These are phyloP conservation scores for Hymenoscyphus salicellus DNA, from an alignment of 2,329 filamentous ascomycete genomes.

Conservation along the genomic window DNA sequence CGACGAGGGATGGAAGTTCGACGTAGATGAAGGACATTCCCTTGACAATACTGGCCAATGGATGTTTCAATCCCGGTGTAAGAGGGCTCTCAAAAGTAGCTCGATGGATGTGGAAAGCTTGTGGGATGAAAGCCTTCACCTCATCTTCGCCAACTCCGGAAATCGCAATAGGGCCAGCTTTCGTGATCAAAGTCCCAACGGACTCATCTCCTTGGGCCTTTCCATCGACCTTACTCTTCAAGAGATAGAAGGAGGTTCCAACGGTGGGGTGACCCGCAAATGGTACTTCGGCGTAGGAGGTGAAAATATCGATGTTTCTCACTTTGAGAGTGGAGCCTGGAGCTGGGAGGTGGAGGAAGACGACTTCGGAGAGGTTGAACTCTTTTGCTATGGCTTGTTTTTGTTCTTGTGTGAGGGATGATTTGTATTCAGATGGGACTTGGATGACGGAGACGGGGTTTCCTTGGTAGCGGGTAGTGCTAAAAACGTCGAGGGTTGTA, in stretches of 20 bases:
- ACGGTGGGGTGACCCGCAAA: slow-evolving; percentile 64
- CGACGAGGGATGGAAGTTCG: slow-evolving; percentile 57
- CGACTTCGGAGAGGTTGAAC: slow-evolving; percentile 63
- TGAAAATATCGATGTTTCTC: slow-evolving; percentile 58
- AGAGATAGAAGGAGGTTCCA: slow-evolving; percentile 51
- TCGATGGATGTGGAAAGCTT: slow-evolving; percentile 61
- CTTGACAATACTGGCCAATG: slow-evolving; percentile 61
- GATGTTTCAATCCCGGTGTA: slow-evolving; percentile 39
- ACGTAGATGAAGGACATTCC: slow-evolving; percentile 73
- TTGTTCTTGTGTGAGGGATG: slow-evolving; percentile 46
- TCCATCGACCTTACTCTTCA: slow-evolving; percentile 13
- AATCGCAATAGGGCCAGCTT: slow-evolving; percentile 50
- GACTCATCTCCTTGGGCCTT: slow-evolving; percentile 24
- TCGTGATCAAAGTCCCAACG: slow-evolving; percentile 44
- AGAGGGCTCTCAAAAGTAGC: slow-evolving; percentile 33
- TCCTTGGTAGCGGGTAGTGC: slow-evolving; percentile 49
- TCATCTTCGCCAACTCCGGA: slow-evolving; percentile 40
- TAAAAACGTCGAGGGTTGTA: slow-evolving; percentile 58
- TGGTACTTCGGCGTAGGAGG: slow-evolving; percentile 50
- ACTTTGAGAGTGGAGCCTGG: slow-evolving; percentile 32
- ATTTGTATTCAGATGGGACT: slow-evolving; percentile 42
- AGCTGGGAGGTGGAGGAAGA: slow-evolving; percentile 52
- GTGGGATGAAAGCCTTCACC: slow-evolving; percentile 64
- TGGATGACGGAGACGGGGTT: slow-evolving; percentile 61
- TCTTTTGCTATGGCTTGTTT: slow-evolving; percentile 60